Evolutionary conservation across 805 yeast species (phyloP).

Genomic region (Kazachstania africana): DNA sequence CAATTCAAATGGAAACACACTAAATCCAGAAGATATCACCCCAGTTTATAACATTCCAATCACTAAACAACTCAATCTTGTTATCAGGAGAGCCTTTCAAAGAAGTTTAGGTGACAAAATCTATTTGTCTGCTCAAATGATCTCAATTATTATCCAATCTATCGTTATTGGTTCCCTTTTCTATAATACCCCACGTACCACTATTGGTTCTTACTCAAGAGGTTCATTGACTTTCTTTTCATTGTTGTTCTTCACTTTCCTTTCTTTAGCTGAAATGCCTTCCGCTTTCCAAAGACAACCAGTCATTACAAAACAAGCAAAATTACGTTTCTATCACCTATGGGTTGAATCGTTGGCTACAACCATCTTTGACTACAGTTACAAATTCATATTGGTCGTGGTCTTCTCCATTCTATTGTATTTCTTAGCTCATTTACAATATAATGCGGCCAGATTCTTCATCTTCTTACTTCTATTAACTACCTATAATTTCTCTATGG

Average conservation of each 20-base stretch:
- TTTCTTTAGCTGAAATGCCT: slow-evolving; percentile 45
- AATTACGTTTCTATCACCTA: slow-evolving; percentile 53
- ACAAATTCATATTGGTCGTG: slow-evolving; percentile 33
- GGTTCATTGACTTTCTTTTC: slow-evolving; percentile 44
- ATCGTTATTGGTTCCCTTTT: slow-evolving; percentile 41
- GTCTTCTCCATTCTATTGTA: slow-evolving; percentile 38
- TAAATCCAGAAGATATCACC: slow-evolving; percentile 19
- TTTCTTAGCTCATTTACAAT: slow-evolving; percentile 41
- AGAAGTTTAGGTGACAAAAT: slow-evolving; percentile 36
- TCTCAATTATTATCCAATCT: slow-evolving; percentile 31
- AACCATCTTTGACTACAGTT: slow-evolving; percentile 46
- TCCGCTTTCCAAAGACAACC: slow-evolving; percentile 36
- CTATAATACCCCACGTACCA: slow-evolving; percentile 32
- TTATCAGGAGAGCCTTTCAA: slow-evolving; percentile 34
- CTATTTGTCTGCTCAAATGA: slow-evolving; percentile 30
- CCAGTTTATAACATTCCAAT: slow-evolving; percentile 11
- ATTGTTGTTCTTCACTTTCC: slow-evolving; percentile 43
- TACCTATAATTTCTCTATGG: slow-evolving; percentile 35
- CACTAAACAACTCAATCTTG: slow-evolving; percentile 33
- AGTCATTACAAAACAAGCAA: slow-evolving; percentile 52
- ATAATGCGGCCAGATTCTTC: slow-evolving; percentile 41
- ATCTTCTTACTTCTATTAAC: slow-evolving; percentile 34
- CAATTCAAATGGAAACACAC: slow-evolving; percentile 20
- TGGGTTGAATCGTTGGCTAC: slow-evolving; percentile 56
- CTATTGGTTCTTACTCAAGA: slow-evolving; percentile 40